Evolutionary conservation across 208 protist genomes (phyloP), one percentile per base, ranked within the genome.

Genomic region (Trypanosoma avium): DNA sequence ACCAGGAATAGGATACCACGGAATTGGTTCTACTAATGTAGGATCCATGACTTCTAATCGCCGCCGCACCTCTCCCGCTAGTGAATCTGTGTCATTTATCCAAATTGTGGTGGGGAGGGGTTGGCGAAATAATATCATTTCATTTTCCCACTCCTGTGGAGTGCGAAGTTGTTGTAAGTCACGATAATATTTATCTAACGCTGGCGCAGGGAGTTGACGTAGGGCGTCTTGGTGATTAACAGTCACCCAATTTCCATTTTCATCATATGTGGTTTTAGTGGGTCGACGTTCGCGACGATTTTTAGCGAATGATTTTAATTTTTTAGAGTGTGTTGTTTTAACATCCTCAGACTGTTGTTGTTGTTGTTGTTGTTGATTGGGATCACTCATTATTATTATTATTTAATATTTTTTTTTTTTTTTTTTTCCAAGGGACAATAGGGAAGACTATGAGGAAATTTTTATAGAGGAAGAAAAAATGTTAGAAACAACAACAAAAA

Each of bases 41-140:
- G 52, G 40, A 38, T 77, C 70, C 1, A 83, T 59, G 4, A 70
- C 61, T 54, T 88, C 67, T 59, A 94, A 79, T 67, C 81, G 85
- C 27, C 58, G 53, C 1, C 69, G 58, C 29, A 94, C 76, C 32
- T 67, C 42, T 10, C 15, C 26, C 2, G 85, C 88, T 22, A 94
- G 70, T 0, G 88, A 83, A 52, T 94, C 88, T 1, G 85, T 88
- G 66, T 92, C 85, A 67, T 92, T 90, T 38, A 94, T 72, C 85
- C 88, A 94, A 36, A 92, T 74, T n/a, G 88, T 94, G 8, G 79
- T 92, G 9, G 76, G 79, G 35, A 94, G 79, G 21, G 79, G 77
- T 40, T 73, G 75, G 33, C 85, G 82, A 57, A 94, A 88, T n/a
- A 88, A 60, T 26, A 35, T 52, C 83, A 94, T 81, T 49, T 92